phyloP scores from a whole-genome alignment of 106 monocot genomes.

The Alisma plantagoaquatica region DNA sequence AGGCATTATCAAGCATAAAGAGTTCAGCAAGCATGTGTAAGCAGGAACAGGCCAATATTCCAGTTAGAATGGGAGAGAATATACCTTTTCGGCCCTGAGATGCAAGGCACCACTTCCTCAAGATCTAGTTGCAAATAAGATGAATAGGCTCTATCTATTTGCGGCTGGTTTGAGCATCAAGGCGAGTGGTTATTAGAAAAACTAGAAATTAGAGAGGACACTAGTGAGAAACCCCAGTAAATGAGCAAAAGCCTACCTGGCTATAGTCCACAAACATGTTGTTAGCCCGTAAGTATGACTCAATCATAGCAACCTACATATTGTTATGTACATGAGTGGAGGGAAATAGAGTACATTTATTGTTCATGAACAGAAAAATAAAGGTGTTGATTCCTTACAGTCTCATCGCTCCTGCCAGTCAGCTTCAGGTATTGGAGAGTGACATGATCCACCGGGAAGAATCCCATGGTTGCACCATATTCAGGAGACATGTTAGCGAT shows the following conservation, averaged over 20 bases:
- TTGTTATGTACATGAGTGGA: background rate
- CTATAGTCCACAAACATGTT: conserved; percentile 74
- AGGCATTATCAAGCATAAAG: too few species aligned
- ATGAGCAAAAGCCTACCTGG: conserved; percentile 24
- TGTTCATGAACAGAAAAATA: background rate
- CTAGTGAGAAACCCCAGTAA: background rate
- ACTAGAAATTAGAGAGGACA: background rate
- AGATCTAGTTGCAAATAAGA: conserved; percentile 78
- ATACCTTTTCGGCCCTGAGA: conserved; percentile 98
- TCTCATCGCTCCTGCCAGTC: conserved; percentile 94
- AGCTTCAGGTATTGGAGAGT: conserved; percentile 86
- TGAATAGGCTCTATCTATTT: conserved; percentile 65
- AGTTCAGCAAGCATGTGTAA: too few species aligned
- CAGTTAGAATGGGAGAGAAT: too few species aligned
- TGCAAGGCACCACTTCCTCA: conserved; percentile 79
- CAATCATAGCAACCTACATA: conserved; percentile 71
- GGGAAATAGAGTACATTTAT: background rate
- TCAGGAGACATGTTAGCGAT: conserved; percentile 99
- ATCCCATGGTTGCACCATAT: conserved; percentile 99
- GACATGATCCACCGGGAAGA: conserved; percentile 92
- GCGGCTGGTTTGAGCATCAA: conserved; percentile 36
- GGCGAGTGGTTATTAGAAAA: conserved; percentile 2
- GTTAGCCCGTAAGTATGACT: conserved; percentile 69
- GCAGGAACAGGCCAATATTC: too few species aligned
- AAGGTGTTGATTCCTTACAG: conserved; percentile 28